phyloP scores from a whole-genome alignment of 2,329 filamentous ascomycete species.

The Alternaria metachromatica region DNA sequence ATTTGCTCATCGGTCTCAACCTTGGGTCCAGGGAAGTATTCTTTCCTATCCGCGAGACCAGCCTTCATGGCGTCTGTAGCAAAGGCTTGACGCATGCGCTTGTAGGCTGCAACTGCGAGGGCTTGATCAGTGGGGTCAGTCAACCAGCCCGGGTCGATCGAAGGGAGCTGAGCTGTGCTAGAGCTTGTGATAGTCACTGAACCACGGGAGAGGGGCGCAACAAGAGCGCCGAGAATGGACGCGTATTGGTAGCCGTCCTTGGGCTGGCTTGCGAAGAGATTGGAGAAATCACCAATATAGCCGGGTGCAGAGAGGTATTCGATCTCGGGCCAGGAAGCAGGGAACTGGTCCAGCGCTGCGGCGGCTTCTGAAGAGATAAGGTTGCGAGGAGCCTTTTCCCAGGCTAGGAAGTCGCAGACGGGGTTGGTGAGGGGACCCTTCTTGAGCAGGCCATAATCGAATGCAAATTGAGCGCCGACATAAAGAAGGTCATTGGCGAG shows the following conservation, averaged over 20 bases:
- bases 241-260: conserved; percentile 41
- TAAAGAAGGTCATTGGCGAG: conserved; percentile 30
- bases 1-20: conserved; percentile 37
- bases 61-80: conserved; percentile 24
- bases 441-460: conserved; percentile 12
- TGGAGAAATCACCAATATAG: conserved; percentile 25
- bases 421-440: conserved; percentile 27
- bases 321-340: conserved; percentile 35
- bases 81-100: conserved; percentile 39
- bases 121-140: conserved; percentile 39
- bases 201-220: conserved; percentile 46
- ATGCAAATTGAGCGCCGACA: conserved; percentile 7
- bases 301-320: conserved; percentile 26
- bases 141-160: conserved; percentile 48
- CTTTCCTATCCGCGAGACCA: conserved; percentile 9
- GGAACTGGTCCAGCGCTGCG: conserved; percentile 15
- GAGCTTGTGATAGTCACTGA: conserved; percentile 42
- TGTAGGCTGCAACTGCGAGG: conserved; percentile 41
- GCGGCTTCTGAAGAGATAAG: conserved; percentile 14
- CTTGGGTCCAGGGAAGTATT: conserved; percentile 34
- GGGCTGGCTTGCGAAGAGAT: conserved; percentile 26
- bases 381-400: conserved; percentile 30
- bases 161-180: conserved; percentile 33
- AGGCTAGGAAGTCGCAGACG: conserved; percentile 30
- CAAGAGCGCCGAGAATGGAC: conserved; percentile 37